These are phyloP conservation scores for Penstemon barbatus DNA, from an alignment of 257 asterid genomes.

Conservation along the genomic window DNA sequence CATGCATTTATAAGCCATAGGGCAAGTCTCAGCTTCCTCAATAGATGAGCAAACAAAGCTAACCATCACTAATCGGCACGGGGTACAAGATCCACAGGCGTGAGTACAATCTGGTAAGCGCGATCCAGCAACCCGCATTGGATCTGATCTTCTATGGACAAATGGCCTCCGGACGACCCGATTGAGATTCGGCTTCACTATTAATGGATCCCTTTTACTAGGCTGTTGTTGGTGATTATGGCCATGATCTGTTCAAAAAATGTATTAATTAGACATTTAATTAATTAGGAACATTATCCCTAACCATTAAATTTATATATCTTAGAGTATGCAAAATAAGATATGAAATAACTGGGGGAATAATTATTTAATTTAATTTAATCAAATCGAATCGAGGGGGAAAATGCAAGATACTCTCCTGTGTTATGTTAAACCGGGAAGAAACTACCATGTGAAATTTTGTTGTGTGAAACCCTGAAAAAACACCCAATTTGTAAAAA, in stretches of 20 bases:
- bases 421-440: too few species aligned
- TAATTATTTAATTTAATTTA: too few species aligned
- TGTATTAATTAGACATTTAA: neutral
- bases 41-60: slow-evolving; percentile 81
- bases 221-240: too few species aligned
- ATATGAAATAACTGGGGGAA: too few species aligned
- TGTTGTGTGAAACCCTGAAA: too few species aligned
- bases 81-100: slow-evolving; percentile 90
- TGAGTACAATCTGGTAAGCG: slow-evolving; percentile 80
- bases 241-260: slow-evolving; percentile 30
- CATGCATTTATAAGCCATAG: slow-evolving; percentile 88
- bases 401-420: too few species aligned
- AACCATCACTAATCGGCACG: slow-evolving; percentile 83
- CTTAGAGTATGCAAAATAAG: too few species aligned
- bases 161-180: slow-evolving; percentile 21
- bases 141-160: slow-evolving; percentile 40
- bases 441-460: too few species aligned
- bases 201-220: too few species aligned
- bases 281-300: neutral
- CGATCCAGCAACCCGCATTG: slow-evolving; percentile 66
- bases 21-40: slow-evolving; percentile 94
- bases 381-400: too few species aligned
- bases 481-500: too few species aligned
- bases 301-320: neutral
- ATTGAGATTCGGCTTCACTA: neutral